Percentiles rank a stretch among this genome's conserved stretches.
Conservation (phyloP, 192 early-diverging fungal species). For the Rhizophagus sp. region DNA sequence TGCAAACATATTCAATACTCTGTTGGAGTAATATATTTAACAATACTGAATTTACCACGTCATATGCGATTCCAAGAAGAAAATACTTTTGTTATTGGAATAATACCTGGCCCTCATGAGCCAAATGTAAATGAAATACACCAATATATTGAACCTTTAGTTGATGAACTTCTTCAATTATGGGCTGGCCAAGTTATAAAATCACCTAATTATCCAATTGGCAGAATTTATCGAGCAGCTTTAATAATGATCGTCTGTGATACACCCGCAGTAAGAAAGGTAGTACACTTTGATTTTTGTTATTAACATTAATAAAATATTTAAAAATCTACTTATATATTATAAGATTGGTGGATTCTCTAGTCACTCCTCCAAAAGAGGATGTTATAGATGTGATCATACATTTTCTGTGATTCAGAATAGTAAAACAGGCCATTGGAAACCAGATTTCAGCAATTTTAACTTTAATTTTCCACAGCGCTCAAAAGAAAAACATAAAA, state of each 20-base stretch:
- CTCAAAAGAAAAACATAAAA: neutral
- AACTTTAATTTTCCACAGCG: neutral
- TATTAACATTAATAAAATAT: neutral
- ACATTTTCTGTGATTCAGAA: neutral
- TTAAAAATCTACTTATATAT: no score
- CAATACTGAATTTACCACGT: neutral
- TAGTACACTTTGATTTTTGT: neutral
- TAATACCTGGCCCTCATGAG: neutral
- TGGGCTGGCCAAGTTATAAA: neutral
- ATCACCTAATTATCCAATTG: neutral
- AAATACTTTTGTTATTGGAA: neutral
- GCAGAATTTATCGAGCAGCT: neutral
- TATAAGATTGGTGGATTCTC: neutral
- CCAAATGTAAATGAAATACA: neutral
- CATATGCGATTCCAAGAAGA: neutral
- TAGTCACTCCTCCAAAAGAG: neutral
- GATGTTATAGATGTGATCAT: neutral
- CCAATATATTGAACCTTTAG: conserved; percentile 4
- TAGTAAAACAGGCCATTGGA: neutral
- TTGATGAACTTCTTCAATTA: conserved; percentile 14
- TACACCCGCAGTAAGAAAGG: neutral
- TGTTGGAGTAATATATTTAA: conserved; percentile 1
- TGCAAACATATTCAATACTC: neutral
- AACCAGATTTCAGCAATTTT: neutral
- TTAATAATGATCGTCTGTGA: neutral